phyloP scores from a whole-genome alignment of 2,329 filamentous ascomycete species.

The Fusarium gaditjirri region DNA sequence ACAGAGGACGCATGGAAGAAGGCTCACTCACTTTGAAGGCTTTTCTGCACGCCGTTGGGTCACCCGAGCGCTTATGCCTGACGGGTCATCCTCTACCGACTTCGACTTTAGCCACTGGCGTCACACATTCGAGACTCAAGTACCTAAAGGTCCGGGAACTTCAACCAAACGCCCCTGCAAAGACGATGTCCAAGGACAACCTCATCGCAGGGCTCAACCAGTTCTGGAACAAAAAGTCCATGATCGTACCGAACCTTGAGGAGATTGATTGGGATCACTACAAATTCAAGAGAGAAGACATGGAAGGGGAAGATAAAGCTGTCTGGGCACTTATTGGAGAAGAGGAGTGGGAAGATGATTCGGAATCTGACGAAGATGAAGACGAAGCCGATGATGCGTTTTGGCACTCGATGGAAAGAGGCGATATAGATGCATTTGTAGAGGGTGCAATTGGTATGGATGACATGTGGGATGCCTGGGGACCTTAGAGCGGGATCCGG shows the following conservation, averaged over 20 bases:
- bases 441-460: neutral
- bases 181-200: neutral
- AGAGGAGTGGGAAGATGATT: constrained; percentile 32
- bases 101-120: neutral
- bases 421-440: neutral
- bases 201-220: constrained; percentile 8
- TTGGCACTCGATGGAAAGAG: neutral
- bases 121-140: constrained; percentile 11
- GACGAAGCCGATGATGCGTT: neutral
- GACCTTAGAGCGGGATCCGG: neutral
- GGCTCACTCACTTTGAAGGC: constrained; percentile 19
- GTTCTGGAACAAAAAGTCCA: constrained; percentile 11
- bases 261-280: constrained; percentile 33
- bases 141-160: constrained; percentile 15
- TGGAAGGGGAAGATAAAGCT: constrained; percentile 17
- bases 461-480: neutral
- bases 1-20: neutral
- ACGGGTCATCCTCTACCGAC: constrained; percentile 10
- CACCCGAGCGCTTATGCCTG: constrained; percentile 12
- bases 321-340: constrained; percentile 22
- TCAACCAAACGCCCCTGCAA: neutral
- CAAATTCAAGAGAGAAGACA: constrained; percentile 19
- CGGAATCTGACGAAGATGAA: neutral
- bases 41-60: constrained; percentile 22
- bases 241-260: constrained; percentile 13